Evolutionary conservation across 306 rosid genomes (phyloP).

Genomic region (Cicer bijugum): DNA sequence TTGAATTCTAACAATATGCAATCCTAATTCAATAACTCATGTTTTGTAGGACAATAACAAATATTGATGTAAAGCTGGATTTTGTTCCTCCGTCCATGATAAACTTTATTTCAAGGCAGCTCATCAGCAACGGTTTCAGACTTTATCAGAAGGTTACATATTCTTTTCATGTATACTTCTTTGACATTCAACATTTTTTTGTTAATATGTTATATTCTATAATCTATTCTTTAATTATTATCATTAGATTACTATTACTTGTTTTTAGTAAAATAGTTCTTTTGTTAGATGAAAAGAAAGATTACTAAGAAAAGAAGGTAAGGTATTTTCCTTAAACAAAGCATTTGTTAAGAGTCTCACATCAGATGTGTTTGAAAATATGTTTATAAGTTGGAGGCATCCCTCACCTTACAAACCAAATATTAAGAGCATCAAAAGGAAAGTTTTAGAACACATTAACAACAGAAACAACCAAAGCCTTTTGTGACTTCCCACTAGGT

Average conservation of each 20-base stretch:
- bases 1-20: no score
- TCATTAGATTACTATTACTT: no score
- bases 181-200: slow-evolving; percentile 1
- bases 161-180: slow-evolving; percentile 34
- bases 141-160: slow-evolving; percentile 83
- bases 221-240: no score
- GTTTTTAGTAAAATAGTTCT: no score
- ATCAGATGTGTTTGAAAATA: no score
- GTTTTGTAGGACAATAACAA: slow-evolving; percentile 80
- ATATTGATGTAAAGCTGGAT: slow-evolving; percentile 91
- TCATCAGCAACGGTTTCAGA: slow-evolving; percentile 85
- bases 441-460: background rate
- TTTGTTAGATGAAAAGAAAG: no score
- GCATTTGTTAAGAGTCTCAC: background rate
- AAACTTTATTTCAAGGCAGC: slow-evolving; percentile 91
- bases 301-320: background rate
- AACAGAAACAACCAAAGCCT: background rate
- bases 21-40: slow-evolving; percentile 38
- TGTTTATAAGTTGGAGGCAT: no score
- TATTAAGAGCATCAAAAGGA: background rate
- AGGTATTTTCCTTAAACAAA: background rate
- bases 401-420: no score
- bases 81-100: slow-evolving; percentile 82
- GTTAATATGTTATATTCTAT: background rate
- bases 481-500: background rate